Conservation (phyloP, 345 rosid species). For the Hibiscus syriacus region DNA sequence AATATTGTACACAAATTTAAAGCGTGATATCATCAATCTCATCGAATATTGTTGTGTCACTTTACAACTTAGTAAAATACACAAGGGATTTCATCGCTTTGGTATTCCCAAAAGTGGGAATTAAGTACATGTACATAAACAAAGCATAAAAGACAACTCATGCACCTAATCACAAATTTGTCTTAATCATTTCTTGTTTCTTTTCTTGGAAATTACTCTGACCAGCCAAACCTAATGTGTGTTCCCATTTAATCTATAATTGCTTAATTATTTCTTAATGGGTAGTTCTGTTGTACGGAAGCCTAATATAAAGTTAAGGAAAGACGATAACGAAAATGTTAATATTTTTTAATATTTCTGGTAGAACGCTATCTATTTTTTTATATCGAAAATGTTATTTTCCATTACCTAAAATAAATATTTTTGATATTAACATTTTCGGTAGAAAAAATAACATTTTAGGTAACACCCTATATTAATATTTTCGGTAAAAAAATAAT, state of each 20-base stretch:
- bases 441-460: too few species aligned
- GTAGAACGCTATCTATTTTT: too few species aligned
- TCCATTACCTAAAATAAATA: too few species aligned
- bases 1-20: neutral
- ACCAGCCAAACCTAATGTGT: neutral
- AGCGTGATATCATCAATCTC: neutral
- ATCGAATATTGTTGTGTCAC: neutral
- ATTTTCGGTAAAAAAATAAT: too few species aligned
- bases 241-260: too few species aligned
- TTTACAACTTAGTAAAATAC: slow-evolving; percentile 1
- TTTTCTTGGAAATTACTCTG: slow-evolving; percentile 2
- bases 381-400: too few species aligned
- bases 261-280: neutral
- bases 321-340: too few species aligned
- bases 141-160: slow-evolving; percentile 2
- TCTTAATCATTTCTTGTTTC: neutral
- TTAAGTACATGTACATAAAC: neutral
- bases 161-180: neutral
- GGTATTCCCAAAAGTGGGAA: neutral
- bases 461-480: too few species aligned
- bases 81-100: neutral
- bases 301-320: too few species aligned
- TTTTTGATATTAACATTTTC: too few species aligned
- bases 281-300: too few species aligned
- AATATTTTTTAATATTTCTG: too few species aligned